phyloP scores from a whole-genome alignment of 2,329 filamentous ascomycete genomes.

The Byssothecium circinans region DNA sequence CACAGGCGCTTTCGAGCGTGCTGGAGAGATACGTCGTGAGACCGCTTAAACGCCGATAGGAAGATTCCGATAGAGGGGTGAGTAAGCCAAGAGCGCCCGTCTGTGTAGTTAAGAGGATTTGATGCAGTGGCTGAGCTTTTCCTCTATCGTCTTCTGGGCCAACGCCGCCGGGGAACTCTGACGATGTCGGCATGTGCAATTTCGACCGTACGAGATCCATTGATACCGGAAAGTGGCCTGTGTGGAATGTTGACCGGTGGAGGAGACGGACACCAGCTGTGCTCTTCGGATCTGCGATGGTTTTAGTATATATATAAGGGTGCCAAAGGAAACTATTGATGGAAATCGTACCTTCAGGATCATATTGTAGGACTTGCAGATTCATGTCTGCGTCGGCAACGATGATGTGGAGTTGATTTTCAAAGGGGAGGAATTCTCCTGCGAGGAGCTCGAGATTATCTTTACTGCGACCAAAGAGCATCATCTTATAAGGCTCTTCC shows the following conservation, averaged over 20 bases:
- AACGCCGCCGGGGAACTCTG: constrained; percentile 35
- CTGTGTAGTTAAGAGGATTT: constrained; percentile 42
- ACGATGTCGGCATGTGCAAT: constrained; percentile 48
- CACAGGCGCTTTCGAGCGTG: constrained; percentile 73
- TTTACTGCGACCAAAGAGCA: constrained; percentile 84
- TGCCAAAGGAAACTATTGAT: background rate
- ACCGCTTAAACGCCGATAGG: constrained; percentile 81
- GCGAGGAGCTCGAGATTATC: constrained; percentile 76
- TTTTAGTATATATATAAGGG: constrained; percentile 3
- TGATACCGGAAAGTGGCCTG: constrained; percentile 74
- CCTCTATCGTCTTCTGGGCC: constrained; percentile 13
- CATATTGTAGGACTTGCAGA: constrained; percentile 87
- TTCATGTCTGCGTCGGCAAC: constrained; percentile 83
- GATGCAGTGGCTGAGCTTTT: constrained; percentile 22
- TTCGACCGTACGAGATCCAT: constrained; percentile 76
- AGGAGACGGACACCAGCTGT: constrained; percentile 85
- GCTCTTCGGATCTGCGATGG: constrained; percentile 79
- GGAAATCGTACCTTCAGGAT: constrained; percentile 77
- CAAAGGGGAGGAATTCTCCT: constrained; percentile 86
- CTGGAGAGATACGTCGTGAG: constrained; percentile 78
- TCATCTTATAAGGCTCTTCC: constrained; percentile 95
- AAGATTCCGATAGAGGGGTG: constrained; percentile 73
- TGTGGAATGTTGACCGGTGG: constrained; percentile 84
- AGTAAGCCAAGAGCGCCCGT: constrained; percentile 78
- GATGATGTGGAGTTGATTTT: constrained; percentile 78